Evolutionary conservation across 805 yeast species (phyloP).

Genomic region (Candida fluviatilis): DNA sequence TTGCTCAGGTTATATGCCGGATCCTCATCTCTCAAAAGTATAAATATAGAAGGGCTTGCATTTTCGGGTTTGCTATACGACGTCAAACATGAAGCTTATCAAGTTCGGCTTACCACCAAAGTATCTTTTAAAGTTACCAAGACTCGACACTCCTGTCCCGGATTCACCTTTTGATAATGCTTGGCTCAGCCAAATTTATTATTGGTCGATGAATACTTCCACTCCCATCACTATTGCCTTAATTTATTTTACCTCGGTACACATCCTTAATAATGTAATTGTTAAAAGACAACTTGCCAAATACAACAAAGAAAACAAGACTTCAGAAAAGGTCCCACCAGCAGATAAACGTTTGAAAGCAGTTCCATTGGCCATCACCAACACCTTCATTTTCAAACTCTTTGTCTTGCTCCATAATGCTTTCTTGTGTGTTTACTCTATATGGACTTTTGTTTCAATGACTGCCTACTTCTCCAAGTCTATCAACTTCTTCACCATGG

Average conservation of each 20-base stretch:
- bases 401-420: constrained; percentile 60
- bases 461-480: constrained; percentile 44
- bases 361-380: constrained; percentile 51
- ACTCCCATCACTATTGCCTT: constrained; percentile 58
- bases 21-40: not conserved
- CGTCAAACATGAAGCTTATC: constrained; percentile 7
- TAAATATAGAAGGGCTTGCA: no score
- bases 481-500: constrained; percentile 19
- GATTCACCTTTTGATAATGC: constrained; percentile 30
- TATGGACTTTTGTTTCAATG: constrained; percentile 72
- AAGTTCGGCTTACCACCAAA: constrained; percentile 33
- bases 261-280: constrained; percentile 45
- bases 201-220: constrained; percentile 41
- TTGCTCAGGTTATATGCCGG: not conserved
- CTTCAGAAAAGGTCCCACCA: constrained; percentile 5
- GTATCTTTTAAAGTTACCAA: constrained; percentile 28
- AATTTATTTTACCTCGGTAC: constrained; percentile 56
- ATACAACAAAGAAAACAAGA: constrained; percentile 19
- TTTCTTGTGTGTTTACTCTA: constrained; percentile 59
- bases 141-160: constrained; percentile 25
- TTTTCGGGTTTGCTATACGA: no score
- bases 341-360: constrained; percentile 27
- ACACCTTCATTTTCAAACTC: constrained; percentile 41
- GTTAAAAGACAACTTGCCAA: constrained; percentile 41
- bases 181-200: constrained; percentile 32